Base-by-base conservation (phyloP, 441 rosid genomes). In the Sinapis alba region DNA sequence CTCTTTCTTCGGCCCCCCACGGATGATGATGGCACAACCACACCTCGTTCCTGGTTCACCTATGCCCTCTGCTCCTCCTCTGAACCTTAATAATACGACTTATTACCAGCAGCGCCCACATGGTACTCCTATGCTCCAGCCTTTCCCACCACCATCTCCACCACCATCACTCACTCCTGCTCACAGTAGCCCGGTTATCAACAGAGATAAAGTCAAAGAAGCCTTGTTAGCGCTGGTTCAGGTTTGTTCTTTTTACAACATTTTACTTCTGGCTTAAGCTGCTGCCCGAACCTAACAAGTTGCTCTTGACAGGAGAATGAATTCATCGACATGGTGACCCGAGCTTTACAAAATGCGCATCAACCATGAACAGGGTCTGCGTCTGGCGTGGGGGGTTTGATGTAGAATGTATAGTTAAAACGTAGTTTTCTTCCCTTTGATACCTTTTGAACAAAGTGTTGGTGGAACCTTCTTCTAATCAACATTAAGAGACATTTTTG, bases 131-230 rank as follows among this genome's bases (percentile, higher is more conserved):
- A 69, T 95, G 79, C 97, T 90, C 79, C 99, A 95, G 79, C 95
- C 99, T 26, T 95, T 93, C 81, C 97, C 97, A 65, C 99, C 98
- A 20, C 99, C 97, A 12, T 85, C 84, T 53, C 96, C 99, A 11
- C 89, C 96, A 62, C 90, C 84, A 62, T 89, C 98, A 65, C 98
- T 91, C 16, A 81, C 97, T 13, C 96, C 96, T 63, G 72, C 81
- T 65, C 61, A 83, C 36, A 47, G 47, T 65, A 89, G 83, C 57
- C 85, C 83, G 1, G 62, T 82, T 71, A 80, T 90, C 51, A 91
- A 71, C 86, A 90, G 84, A 82, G 99, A 90, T 8, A 87, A 83
- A 79, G 90, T 91, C 20, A 87, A 85, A 60, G 97, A 91, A 59
- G 94, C 98, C 43, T 90, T 95, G 68, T 73, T 82, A 32, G 80